Percentiles rank a stretch among this genome's conserved stretches.
Evolutionary conservation across 2,329 filamentous ascomycete species (phyloP).

Genomic region (Lecanosticta acicola): DNA sequence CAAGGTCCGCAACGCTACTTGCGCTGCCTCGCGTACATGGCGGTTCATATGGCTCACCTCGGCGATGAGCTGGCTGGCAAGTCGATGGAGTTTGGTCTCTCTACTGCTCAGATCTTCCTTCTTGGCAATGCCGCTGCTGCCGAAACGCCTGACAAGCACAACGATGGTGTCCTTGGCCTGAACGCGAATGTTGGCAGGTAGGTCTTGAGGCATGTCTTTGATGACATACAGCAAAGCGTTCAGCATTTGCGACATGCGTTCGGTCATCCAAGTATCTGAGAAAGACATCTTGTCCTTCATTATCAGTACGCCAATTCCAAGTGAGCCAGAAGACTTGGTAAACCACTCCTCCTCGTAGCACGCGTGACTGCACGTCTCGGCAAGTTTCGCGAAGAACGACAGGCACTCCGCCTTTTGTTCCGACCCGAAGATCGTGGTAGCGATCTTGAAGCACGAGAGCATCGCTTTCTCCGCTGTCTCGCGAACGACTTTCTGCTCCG

Average conservation of each 20-base stretch:
- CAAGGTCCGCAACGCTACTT: constrained; percentile 72
- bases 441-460: constrained; percentile 69
- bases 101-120: constrained; percentile 71
- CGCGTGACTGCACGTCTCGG: constrained; percentile 81
- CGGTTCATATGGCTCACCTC: constrained; percentile 95
- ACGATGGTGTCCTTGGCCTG: constrained; percentile 73
- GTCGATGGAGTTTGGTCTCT: constrained; percentile 61
- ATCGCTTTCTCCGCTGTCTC: constrained; percentile 78
- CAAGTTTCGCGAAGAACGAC: constrained; percentile 77
- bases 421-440: constrained; percentile 68
- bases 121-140: constrained; percentile 65
- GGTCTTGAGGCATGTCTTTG: constrained; percentile 93
- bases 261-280: constrained; percentile 74
- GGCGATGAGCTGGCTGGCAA: constrained; percentile 79
- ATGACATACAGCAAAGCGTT: constrained; percentile 93
- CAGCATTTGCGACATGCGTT: constrained; percentile 80
- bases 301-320: constrained; percentile 83
- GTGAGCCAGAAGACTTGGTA: constrained; percentile 84
- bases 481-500: constrained; percentile 72
- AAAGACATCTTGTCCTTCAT: constrained; percentile 79
- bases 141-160: constrained; percentile 69
- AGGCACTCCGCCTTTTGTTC: constrained; percentile 66
- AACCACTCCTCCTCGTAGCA: constrained; percentile 99
- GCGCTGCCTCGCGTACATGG: constrained; percentile 83
- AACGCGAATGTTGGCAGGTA: constrained; percentile 81